Base-by-base conservation (phyloP, 1,284 basidiomycete species). In the Leucoagaricus sp. region DNA sequence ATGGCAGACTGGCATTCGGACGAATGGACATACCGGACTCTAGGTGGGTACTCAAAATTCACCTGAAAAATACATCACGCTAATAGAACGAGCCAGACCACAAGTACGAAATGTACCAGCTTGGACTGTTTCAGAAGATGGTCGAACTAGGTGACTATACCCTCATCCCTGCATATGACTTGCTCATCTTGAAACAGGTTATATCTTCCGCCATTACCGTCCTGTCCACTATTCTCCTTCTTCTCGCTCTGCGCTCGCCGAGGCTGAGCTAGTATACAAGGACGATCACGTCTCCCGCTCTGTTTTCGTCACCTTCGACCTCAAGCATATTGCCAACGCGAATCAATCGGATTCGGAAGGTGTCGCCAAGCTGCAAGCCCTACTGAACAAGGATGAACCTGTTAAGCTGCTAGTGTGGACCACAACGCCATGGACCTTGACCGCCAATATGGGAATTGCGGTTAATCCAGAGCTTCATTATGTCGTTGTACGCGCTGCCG, bases 191-290 rank as follows among this genome's bases (percentile, higher is more conserved):
- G 26, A 31, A 33, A 21, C 61, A 88, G 92, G 87, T 34, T 80
- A 96, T 23, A 92, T 99, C 60, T 93, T 91, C 62, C 84, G 94
- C 57, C 87, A 91, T 58, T 87, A 91, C 62, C 87, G 94, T 19
- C 97, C 97, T 0, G 94, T 97, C 1, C 89, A 98, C 70, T 99
- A 94, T 72, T 98, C 96, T 0, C 96, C 96, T 0, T 97, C 95
- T 0, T 96, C 96, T 2, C 84, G 85, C 10, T 97, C 97, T 0
- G 96, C 96, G 0, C 77, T 99, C 4, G 97, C 96, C 0, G 96
- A 99, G 73, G 94, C 96, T 0, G 96, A 99, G 69, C 79, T 99
- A 25, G 84, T 87, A 44, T 98, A 98, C 74, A 86, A 86, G 58
- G 95, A 98, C 36, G 85, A 92, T 63, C 94, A 98, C 70, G 75